Percentiles rank a stretch among this genome's conserved stretches.
Conservation (phyloP, 805 yeast species). For the Kluyveromyces starmeri region DNA sequence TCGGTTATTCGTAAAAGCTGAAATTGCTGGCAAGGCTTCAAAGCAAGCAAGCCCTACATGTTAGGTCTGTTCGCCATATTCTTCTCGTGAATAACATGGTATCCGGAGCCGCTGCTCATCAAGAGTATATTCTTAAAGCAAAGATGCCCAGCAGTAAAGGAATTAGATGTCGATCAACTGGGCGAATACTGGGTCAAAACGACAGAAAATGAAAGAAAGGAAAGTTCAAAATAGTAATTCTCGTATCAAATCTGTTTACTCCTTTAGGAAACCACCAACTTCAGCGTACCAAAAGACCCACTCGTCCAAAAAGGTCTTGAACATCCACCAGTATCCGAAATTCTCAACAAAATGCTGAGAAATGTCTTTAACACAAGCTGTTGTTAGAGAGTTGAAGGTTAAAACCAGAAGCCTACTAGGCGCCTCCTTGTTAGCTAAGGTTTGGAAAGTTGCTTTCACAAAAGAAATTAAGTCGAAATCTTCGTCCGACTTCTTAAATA, state of each 20-base stretch:
- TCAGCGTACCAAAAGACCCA: constrained; percentile 61
- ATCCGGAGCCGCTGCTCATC: no score
- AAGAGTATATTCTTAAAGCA: no score
- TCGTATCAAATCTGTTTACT: neutral
- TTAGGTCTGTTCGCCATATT: no score
- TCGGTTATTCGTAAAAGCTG: no score
- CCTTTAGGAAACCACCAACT: constrained; percentile 39
- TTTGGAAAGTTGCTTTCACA: constrained; percentile 31
- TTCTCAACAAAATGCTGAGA: constrained; percentile 49
- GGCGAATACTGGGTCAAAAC: no score
- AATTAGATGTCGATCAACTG: no score
- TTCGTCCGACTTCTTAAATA: constrained; percentile 18
- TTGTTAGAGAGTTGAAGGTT: constrained; percentile 43
- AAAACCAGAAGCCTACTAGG: constrained; percentile 50
- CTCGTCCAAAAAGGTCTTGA: constrained; percentile 70
- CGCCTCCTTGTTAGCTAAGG: constrained; percentile 38
- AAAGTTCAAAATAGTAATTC: no score
- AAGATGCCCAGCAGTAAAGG: no score
- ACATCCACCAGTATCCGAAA: constrained; percentile 69
- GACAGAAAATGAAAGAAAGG: neutral
- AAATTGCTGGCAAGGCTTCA: no score
- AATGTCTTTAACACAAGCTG: constrained; percentile 54
- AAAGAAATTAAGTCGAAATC: constrained; percentile 15
- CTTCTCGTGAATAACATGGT: no score
- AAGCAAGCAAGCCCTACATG: no score